Evolutionary conservation across 2,329 filamentous ascomycete species (phyloP).

Genomic region (Fusarium lateritium): DNA sequence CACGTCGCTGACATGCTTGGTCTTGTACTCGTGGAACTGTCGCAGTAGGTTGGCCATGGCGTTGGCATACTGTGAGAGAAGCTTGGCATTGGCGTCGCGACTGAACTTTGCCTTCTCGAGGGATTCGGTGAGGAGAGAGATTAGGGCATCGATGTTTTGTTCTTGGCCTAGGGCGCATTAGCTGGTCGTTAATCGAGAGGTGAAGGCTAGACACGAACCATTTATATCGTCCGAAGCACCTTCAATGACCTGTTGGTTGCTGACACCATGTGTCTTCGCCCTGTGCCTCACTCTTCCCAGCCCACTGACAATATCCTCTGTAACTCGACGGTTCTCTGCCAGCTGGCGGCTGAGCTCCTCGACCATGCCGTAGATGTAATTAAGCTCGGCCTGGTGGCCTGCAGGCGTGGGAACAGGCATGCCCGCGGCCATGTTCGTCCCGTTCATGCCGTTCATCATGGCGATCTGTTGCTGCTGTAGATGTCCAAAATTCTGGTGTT

Average conservation of each 20-base stretch:
- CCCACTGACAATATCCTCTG: conserved; percentile 75
- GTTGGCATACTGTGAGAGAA: conserved; percentile 71
- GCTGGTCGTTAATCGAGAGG: background rate
- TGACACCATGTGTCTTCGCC: conserved; percentile 66
- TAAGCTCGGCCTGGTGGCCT: conserved; percentile 77
- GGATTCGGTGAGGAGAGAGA: conserved; percentile 73
- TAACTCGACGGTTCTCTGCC: conserved; percentile 71
- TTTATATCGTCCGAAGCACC: conserved; percentile 70
- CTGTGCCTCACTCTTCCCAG: conserved; percentile 73
- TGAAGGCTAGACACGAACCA: conserved; percentile 57
- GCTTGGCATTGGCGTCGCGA: conserved; percentile 72
- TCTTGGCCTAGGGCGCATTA: conserved; percentile 63
- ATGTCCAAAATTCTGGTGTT: conserved; percentile 46
- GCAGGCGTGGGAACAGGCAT: conserved; percentile 73
- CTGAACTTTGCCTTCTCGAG: conserved; percentile 73
- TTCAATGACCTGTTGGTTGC: conserved; percentile 71
- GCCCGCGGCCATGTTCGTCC: conserved; percentile 62
- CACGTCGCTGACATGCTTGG: conserved; percentile 73
- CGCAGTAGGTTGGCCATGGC: conserved; percentile 71
- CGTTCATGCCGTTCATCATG: conserved; percentile 67
- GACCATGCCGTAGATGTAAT: conserved; percentile 78
- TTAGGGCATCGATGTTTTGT: conserved; percentile 71
- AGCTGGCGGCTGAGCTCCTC: conserved; percentile 76
- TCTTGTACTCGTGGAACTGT: conserved; percentile 77
- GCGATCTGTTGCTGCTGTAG: conserved; percentile 45